Evolutionary conservation across 2,329 filamentous ascomycete species (phyloP).

Genomic region (Exserohilum rostratum): DNA sequence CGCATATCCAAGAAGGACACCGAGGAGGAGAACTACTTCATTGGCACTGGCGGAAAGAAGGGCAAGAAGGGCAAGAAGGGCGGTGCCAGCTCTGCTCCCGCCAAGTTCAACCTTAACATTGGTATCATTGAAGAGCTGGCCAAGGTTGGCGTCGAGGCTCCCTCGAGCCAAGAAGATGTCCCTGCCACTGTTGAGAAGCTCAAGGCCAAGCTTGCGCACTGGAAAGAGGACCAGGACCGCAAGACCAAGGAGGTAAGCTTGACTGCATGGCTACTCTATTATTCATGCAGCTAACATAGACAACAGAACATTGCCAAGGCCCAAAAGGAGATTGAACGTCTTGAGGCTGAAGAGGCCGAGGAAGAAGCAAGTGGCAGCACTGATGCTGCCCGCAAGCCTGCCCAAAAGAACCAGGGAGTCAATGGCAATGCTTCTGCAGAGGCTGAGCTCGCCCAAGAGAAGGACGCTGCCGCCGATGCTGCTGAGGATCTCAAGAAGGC

Average conservation of each 20-base stretch:
- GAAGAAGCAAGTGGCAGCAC: conserved; percentile 58
- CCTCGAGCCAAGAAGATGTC: conserved; percentile 83
- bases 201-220: conserved; percentile 86
- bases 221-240: conserved; percentile 86
- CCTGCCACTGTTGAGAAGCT: conserved; percentile 83
- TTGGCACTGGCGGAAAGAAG: conserved; percentile 76
- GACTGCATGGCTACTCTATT: not conserved
- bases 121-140: conserved; percentile 90
- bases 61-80: conserved; percentile 90
- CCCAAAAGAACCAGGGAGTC: conserved; percentile 57
- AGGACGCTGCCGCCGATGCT: conserved; percentile 65
- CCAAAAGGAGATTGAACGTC: conserved; percentile 89
- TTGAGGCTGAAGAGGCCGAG: conserved; percentile 73
- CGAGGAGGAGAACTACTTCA: conserved; percentile 84
- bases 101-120: conserved; percentile 84
- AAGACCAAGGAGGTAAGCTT: conserved; percentile 86
- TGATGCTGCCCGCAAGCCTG: conserved; percentile 61
- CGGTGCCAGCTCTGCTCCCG: conserved; percentile 57
- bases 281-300: conserved; percentile 18
- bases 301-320: conserved; percentile 92
- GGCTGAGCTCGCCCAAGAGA: conserved; percentile 62
- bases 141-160: conserved; percentile 83
- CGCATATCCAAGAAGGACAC: conserved; percentile 85
- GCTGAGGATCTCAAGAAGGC: conserved; percentile 66
- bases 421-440: conserved; percentile 60